Evolutionary conservation across 2,329 filamentous ascomycete genomes (phyloP).

Genomic region (Epichloe hybrida): DNA sequence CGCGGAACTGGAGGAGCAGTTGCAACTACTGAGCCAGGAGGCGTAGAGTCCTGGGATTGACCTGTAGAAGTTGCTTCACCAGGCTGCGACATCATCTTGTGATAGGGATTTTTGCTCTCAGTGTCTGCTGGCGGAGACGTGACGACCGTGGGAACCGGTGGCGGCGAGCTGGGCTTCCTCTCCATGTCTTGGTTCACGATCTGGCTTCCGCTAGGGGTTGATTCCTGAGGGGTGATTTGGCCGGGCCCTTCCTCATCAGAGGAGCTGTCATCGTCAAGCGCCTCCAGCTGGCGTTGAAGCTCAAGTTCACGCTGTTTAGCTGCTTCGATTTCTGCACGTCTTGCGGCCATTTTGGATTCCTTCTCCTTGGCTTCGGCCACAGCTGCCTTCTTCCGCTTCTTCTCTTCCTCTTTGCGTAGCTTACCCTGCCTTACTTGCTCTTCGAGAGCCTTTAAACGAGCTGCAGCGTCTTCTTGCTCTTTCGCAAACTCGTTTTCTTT

Average conservation of each 20-base stretch:
- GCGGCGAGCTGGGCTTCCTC: constrained; percentile 36
- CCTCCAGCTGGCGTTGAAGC: constrained; percentile 73
- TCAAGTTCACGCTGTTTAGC: constrained; percentile 83
- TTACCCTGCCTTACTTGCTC: constrained; percentile 91
- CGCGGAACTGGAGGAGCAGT: constrained; percentile 19
- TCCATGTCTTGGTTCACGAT: constrained; percentile 41
- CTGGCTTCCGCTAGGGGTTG: constrained; percentile 38
- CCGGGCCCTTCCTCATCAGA: constrained; percentile 67
- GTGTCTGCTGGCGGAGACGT: constrained; percentile 45
- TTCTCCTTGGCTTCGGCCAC: constrained; percentile 78
- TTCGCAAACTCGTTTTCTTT: constrained; percentile 70
- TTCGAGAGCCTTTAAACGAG: constrained; percentile 76
- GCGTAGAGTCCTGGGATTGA: constrained; percentile 20
- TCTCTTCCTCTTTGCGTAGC: constrained; percentile 92
- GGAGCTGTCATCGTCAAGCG: constrained; percentile 57
- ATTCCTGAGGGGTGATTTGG: constrained; percentile 50
- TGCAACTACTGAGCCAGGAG: constrained; percentile 7
- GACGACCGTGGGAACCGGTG: constrained; percentile 37
- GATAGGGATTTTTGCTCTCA: constrained; percentile 91
- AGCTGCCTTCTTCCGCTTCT: constrained; percentile 79
- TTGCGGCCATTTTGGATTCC: constrained; percentile 68
- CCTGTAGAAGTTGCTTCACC: constrained; percentile 36
- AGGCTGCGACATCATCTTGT: constrained; percentile 70
- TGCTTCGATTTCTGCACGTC: constrained; percentile 83
- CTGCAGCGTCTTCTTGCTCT: constrained; percentile 69